Evolutionary conservation across 805 yeast genomes (phyloP).

Genomic region (Wickerhamomyces bovis): DNA sequence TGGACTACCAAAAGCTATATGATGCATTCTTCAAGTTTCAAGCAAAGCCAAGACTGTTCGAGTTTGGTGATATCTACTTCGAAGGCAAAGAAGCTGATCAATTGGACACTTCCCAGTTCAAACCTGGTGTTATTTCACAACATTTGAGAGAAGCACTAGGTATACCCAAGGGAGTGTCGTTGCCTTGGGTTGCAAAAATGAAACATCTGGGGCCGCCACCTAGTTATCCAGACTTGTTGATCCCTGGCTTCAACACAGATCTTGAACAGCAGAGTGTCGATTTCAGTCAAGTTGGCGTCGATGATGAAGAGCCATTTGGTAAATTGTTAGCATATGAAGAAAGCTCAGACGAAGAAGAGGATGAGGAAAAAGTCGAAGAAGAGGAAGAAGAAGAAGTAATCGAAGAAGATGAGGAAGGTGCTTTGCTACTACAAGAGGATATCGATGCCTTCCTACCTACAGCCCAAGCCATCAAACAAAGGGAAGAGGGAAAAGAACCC

Average conservation of each 20-base stretch:
- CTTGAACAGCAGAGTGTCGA: constrained; percentile 31
- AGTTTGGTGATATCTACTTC: constrained; percentile 71
- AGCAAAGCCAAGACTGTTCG: constrained; percentile 59
- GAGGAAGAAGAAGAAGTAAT: constrained; percentile 16
- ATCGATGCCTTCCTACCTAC: constrained; percentile 1
- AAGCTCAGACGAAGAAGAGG: constrained; percentile 18
- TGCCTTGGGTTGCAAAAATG: constrained; percentile 77
- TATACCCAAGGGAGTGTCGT: constrained; percentile 41
- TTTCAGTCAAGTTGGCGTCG: constrained; percentile 13
- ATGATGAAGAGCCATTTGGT: constrained; percentile 25
- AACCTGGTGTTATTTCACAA: constrained; percentile 66
- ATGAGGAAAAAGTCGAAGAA: constrained; percentile 18
- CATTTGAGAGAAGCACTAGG: constrained; percentile 67
- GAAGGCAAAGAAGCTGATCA: constrained; percentile 67
- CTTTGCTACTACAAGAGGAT: not conserved
- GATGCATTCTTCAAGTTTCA: constrained; percentile 86
- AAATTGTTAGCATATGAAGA: constrained; percentile 24
- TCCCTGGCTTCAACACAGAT: constrained; percentile 48
- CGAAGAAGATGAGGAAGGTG: constrained; percentile 10
- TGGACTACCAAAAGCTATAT: constrained; percentile 75
- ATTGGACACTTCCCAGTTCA: constrained; percentile 33
- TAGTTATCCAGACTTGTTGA: constrained; percentile 57
- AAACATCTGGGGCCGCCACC: constrained; percentile 77
- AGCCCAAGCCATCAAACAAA: constrained; percentile 10
- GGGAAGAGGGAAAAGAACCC: constrained; percentile 4